Percentiles rank a stretch among this genome's conserved stretches.
phyloP scores from a whole-genome alignment of 495 filamentous ascomycete genomes.

The Xylaria bambusicola region DNA sequence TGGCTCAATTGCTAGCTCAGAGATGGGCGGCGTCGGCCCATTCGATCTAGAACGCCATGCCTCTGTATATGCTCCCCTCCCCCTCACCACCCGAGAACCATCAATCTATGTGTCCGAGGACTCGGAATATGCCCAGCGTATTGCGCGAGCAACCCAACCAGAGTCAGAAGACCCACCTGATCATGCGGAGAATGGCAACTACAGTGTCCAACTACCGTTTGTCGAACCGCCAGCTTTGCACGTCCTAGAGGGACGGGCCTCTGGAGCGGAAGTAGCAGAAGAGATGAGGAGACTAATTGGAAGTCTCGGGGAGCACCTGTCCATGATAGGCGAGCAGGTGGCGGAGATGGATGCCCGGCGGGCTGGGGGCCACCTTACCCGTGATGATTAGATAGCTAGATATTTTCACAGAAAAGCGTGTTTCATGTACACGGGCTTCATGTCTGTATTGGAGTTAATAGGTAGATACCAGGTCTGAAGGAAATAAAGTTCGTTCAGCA shows the following conservation, averaged over 20 bases:
- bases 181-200: conserved; percentile 7
- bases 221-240: conserved; percentile 48
- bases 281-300: conserved; percentile 57
- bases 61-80: conserved; percentile 47
- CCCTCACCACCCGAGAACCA: conserved; percentile 43
- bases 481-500: conserved; percentile 1
- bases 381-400: conserved; percentile 15
- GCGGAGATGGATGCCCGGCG: conserved; percentile 30
- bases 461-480: conserved; percentile 17
- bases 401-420: background rate
- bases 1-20: conserved; percentile 46
- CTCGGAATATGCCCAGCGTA: conserved; percentile 33
- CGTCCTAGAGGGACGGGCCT: conserved; percentile 55
- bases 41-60: conserved; percentile 58
- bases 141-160: conserved; percentile 7
- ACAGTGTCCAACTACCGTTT: conserved; percentile 34
- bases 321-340: conserved; percentile 32
- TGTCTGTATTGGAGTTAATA: conserved; percentile 12
- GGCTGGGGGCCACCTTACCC: conserved; percentile 3
- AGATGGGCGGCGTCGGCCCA: conserved; percentile 50
- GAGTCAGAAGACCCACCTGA: conserved; percentile 21
- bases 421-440: background rate
- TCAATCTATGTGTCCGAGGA: conserved; percentile 56
- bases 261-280: conserved; percentile 49
- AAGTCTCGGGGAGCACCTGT: conserved; percentile 49